Base-by-base conservation (phyloP, 495 filamentous ascomycete genomes). In the Daldinia caldariorum region DNA sequence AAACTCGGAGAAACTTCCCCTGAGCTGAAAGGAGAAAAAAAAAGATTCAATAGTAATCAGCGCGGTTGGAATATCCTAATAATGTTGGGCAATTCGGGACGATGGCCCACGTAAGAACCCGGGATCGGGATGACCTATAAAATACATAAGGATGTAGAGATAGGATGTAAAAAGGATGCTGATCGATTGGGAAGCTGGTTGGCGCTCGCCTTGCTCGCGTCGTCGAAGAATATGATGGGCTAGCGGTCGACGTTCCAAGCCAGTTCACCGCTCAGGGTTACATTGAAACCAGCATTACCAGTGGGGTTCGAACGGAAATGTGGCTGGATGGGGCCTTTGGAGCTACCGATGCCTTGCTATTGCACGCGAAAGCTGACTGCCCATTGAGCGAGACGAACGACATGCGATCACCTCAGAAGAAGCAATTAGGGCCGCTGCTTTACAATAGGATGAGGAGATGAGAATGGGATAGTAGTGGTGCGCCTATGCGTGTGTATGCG, bases 151-250 rank as follows among this genome's bases (percentile, higher is more conserved):
- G 49, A 68, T 53, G 49, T 29, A 53, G 29, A 14, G 4, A 43
- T 35, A 10, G 34, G 34, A 35, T 29, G 34, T 35, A 35, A 35
- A 10, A 7, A 53, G 29, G 49, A 53, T 65, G 65, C 65, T 68
- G 65, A 65, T 68, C 70, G 65, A 72, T 67, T 59, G 63, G 59
- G 58, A 67, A 60, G 69, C 50, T 64, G 61, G 37, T 47, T 45
- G 43, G 43, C 31, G 43, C 56, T 64, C 41, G 29, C 58, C 60
- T 65, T 65, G 63, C 50, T 58, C 61, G 54, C 53, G 55, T 67
- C 38, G 59, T 61, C 34, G 49, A 64, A 59, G 55, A 60, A 67
- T 56, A 63, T 71, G 51, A 71, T 58, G 53, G 59, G 59, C 56
- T 16, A 58, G 58, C 26, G 61, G 63, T 72, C 10, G 64, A 67